A percentile compares a stretch with the other conserved stretches of the same genome.
These are phyloP conservation scores for Acacia pycnantha DNA, from an alignment of 331 rosid genomes.

Conservation along the genomic window DNA sequence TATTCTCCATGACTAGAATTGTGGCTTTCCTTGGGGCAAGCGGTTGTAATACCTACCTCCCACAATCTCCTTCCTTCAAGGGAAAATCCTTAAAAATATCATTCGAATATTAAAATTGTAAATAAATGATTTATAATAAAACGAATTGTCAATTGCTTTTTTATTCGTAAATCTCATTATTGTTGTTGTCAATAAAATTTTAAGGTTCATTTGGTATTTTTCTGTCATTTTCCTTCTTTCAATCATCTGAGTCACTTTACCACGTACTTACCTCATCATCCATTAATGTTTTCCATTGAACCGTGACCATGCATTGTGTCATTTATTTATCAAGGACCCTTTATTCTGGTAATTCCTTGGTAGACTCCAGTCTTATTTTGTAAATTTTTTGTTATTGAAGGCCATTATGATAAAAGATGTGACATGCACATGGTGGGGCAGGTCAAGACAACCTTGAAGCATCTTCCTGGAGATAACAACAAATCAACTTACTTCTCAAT, in stretches of 20 bases:
- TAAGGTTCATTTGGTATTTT: too few relatives aligned
- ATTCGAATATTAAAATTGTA: too few relatives aligned
- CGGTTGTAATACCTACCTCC: neutral
- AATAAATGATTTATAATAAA: too few relatives aligned
- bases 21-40: neutral
- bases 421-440: constrained; percentile 3
- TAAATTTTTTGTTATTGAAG: neutral
- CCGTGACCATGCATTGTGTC: neutral
- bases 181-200: too few relatives aligned
- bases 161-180: too few relatives aligned
- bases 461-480: neutral
- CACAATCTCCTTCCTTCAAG: neutral
- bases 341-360: neutral
- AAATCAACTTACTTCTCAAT: neutral
- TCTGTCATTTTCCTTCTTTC: neutral
- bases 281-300: neutral
- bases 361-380: neutral
- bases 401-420: neutral
- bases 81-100: too few relatives aligned
- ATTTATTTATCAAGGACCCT: neutral
- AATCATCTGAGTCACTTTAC: neutral
- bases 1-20: neutral
- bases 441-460: neutral
- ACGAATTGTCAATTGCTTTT: too few relatives aligned
- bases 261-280: neutral